Conservation (phyloP, 1,284 basidiomycete species). For the Ustanciosporium gigantosporum region DNA sequence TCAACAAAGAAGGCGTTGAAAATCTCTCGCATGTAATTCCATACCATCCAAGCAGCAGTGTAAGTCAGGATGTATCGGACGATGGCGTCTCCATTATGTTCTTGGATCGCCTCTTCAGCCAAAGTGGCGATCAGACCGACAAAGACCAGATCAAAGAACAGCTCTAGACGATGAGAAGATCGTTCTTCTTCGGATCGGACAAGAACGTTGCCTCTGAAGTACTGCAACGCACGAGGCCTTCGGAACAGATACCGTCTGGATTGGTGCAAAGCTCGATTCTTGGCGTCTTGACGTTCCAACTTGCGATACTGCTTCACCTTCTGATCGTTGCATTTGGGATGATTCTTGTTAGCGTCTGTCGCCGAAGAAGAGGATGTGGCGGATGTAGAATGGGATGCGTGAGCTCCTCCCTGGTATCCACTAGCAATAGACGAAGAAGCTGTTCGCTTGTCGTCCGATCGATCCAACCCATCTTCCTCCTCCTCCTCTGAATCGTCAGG, state of each 20-base stretch:
- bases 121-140: constrained; percentile 50
- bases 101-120: constrained; percentile 43
- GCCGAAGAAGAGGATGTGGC: not conserved
- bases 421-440: not conserved
- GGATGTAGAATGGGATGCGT: constrained; percentile 1
- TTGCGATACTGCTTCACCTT: constrained; percentile 20
- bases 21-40: constrained; percentile 49
- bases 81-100: constrained; percentile 37
- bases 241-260: constrained; percentile 47
- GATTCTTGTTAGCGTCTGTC: not conserved
- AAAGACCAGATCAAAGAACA: constrained; percentile 52
- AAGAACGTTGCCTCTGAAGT: constrained; percentile 44
- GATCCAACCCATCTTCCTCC: constrained; percentile 6
- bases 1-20: constrained; percentile 54
- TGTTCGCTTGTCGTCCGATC: not conserved
- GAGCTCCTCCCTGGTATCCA: not conserved
- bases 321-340: constrained; percentile 11
- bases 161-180: constrained; percentile 35
- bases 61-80: constrained; percentile 51
- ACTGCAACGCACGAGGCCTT: constrained; percentile 47
- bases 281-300: constrained; percentile 24
- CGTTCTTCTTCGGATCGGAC: constrained; percentile 45
- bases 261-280: constrained; percentile 23
- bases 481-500: constrained; percentile 31
- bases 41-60: constrained; percentile 44